Evolutionary conservation across 1,139 yeast genomes (phyloP).

Genomic region (Yarrowia galli): DNA sequence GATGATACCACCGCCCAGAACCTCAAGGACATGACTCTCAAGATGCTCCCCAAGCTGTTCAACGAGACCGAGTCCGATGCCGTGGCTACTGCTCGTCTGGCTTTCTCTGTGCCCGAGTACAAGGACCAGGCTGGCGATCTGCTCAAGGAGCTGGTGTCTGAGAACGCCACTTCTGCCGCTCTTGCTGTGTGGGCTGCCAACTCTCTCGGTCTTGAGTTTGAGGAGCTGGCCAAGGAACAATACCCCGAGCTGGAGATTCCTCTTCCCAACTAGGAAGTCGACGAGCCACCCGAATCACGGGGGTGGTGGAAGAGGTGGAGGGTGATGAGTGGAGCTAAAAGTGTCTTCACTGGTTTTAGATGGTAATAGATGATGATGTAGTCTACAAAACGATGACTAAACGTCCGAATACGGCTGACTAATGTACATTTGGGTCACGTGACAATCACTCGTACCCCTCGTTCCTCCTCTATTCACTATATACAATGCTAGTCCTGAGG

Average conservation of each 20-base stretch:
- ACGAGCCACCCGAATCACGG: not conserved
- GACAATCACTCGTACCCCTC: no score
- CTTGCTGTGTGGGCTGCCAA: not conserved
- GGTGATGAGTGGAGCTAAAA: not conserved
- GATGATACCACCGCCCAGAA: constrained; percentile 20
- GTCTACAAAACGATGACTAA: no score
- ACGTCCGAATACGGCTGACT: no score
- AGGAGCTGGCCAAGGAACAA: not conserved
- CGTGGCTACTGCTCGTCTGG: constrained; percentile 27
- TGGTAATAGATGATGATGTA: no score
- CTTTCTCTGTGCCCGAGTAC: constrained; percentile 3
- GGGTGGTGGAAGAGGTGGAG: not conserved
- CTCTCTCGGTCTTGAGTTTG: not conserved
- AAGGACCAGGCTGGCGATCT: not conserved
- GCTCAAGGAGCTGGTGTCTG: not conserved
- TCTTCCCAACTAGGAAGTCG: constrained; percentile 10
- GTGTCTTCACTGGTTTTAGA: no score
- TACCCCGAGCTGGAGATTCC: constrained; percentile 14
- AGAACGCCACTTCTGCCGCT: constrained; percentile 5
- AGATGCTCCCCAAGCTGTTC: constrained; percentile 31
- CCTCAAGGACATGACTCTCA: constrained; percentile 35
- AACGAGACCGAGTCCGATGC: not conserved
- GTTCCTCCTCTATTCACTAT: no score
- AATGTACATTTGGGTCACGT: no score
- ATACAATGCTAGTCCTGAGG: no score